These are phyloP conservation scores for Persicaria tinctoria DNA, from an alignment of 148 eudicot genomes.

Conservation along the genomic window DNA sequence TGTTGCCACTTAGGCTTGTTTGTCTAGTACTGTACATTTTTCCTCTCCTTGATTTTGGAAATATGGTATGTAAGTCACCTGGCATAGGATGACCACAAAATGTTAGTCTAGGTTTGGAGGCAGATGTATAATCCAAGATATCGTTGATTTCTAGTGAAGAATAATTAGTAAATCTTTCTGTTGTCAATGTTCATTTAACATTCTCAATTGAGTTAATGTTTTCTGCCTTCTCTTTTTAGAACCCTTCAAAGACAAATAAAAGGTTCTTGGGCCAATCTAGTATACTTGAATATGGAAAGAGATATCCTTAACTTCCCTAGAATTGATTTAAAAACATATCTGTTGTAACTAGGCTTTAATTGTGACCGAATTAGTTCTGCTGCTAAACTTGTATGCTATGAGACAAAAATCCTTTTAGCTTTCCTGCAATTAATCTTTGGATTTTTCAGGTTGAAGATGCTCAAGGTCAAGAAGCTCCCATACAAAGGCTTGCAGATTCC, in stretches of 20 bases:
- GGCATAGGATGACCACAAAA: not conserved
- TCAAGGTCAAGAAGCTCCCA: conserved; percentile 97
- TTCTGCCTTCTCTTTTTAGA: not conserved
- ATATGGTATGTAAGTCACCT: too few relatives aligned
- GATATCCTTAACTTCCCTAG: too few relatives aligned
- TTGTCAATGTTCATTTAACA: not conserved
- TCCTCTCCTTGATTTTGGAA: too few relatives aligned
- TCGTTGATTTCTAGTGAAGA: not conserved
- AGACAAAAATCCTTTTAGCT: not conserved
- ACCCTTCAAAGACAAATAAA: not conserved
- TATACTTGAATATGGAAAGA: not conserved
- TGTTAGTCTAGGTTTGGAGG: not conserved
- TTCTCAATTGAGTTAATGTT: not conserved
- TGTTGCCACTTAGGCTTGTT: too few relatives aligned
- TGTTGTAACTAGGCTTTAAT: not conserved
- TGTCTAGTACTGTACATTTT: too few relatives aligned
- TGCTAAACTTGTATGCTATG: not conserved
- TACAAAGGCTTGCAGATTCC: conserved; percentile 93
- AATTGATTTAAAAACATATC: not conserved
- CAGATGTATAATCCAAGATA: not conserved
- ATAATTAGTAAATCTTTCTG: not conserved
- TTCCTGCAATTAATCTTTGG: not conserved
- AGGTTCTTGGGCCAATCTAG: not conserved
- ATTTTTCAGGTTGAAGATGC: conserved; percentile 85
- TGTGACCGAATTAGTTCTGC: not conserved